Conservation (phyloP, 495 filamentous ascomycete species). For the Bacidia rubella region DNA sequence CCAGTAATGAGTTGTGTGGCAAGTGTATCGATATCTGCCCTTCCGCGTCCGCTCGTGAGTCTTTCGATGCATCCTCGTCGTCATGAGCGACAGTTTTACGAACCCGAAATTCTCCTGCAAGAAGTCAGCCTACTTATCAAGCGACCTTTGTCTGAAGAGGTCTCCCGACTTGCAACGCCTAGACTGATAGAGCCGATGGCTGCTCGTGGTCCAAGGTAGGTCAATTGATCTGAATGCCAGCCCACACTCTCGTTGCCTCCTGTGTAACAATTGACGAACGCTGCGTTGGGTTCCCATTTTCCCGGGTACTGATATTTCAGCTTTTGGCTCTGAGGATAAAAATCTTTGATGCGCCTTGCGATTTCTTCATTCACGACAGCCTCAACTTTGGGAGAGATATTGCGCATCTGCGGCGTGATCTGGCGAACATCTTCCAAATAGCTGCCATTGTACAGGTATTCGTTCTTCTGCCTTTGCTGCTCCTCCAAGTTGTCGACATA, state of each 20-base stretch:
- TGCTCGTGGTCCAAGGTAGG: conserved; percentile 78
- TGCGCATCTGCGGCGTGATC: conserved; percentile 55
- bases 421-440: conserved; percentile 58
- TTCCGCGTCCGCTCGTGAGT: conserved; percentile 40
- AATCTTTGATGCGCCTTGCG: conserved; percentile 44
- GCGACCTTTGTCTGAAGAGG: background rate
- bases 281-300: conserved; percentile 72
- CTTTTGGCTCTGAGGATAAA: conserved; percentile 53
- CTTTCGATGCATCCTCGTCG: conserved; percentile 21
- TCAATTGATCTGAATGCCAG: conserved; percentile 84
- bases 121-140: background rate
- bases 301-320: conserved; percentile 61
- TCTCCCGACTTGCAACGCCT: conserved; percentile 51
- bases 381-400: conserved; percentile 52
- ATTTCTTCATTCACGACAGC: conserved; percentile 63
- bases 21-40: conserved; percentile 86
- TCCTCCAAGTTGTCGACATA: conserved; percentile 63
- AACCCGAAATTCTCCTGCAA: conserved; percentile 60
- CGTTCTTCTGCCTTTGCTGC: conserved; percentile 45
- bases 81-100: conserved; percentile 53
- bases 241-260: conserved; percentile 60
- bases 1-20: conserved; percentile 79
- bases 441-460: conserved; percentile 75
- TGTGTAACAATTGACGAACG: conserved; percentile 86
- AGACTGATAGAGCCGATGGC: conserved; percentile 83